Percentiles rank a stretch among this genome's conserved stretches.
Evolutionary conservation across 345 rosid genomes (phyloP).

Genomic region (Eucalyptus erythrocorys): DNA sequence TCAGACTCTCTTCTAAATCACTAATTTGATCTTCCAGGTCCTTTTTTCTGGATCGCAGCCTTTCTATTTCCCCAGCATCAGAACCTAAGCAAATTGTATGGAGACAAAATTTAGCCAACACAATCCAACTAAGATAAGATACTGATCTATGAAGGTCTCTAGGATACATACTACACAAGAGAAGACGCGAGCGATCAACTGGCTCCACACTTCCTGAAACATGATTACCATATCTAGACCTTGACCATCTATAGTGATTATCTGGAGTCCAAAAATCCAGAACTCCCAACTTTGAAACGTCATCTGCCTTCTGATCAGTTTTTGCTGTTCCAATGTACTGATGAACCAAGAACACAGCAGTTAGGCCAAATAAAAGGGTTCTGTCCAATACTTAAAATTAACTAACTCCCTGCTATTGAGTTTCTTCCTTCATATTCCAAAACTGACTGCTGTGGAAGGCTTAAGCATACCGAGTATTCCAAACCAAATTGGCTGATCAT

Average conservation of each 20-base stretch:
- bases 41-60: slow-evolving; percentile 37
- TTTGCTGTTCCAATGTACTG: slow-evolving; percentile 78
- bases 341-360: background rate
- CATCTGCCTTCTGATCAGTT: slow-evolving; percentile 82
- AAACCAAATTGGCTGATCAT: slow-evolving; percentile 64
- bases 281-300: slow-evolving; percentile 51
- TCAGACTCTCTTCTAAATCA: slow-evolving; percentile 28
- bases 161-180: slow-evolving; percentile 38
- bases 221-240: slow-evolving; percentile 82
- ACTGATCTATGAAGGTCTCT: background rate
- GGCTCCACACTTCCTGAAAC: slow-evolving; percentile 67
- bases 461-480: slow-evolving; percentile 55
- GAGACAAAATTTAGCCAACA: background rate
- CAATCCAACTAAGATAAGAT: background rate
- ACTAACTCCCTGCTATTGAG: background rate
- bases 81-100: slow-evolving; percentile 16
- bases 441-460: background rate
- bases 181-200: slow-evolving; percentile 61
- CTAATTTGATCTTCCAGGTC: slow-evolving; percentile 45
- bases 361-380: background rate
- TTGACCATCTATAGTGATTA: slow-evolving; percentile 80
- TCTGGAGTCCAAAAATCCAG: slow-evolving; percentile 92
- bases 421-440: background rate
- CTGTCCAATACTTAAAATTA: background rate
- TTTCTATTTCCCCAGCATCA: slow-evolving; percentile 69